A percentile compares a stretch with the other conserved stretches of the same genome.
Evolutionary conservation across 768 basidiomycete species (phyloP).

Genomic region (Phallus indusiatus): DNA sequence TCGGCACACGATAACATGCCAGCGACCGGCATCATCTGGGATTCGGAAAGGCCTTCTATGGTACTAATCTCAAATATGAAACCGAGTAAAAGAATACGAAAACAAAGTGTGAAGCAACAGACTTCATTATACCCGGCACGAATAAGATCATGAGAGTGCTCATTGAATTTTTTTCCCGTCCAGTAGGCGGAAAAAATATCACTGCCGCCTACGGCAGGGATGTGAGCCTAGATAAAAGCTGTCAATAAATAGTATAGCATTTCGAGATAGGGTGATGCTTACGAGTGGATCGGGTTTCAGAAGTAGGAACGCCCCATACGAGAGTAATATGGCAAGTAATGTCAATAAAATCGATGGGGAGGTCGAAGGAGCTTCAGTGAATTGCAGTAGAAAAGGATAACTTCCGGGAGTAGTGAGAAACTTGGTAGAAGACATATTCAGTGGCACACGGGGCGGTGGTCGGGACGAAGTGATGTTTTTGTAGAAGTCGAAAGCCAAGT

Average conservation of each 20-base stretch:
- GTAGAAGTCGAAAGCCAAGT: too few relatives aligned
- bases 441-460: background rate
- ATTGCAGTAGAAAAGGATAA: background rate
- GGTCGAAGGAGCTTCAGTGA: background rate
- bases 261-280: background rate
- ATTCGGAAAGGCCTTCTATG: constrained; percentile 31
- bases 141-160: constrained; percentile 16
- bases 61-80: background rate
- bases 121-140: constrained; percentile 25
- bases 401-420: background rate
- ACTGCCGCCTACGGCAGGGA: background rate
- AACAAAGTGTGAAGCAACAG: background rate
- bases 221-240: background rate
- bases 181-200: constrained; percentile 8
- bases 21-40: constrained; percentile 28
- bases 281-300: background rate
- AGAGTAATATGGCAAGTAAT: background rate
- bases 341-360: background rate
- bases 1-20: constrained; percentile 30
- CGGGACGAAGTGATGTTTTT: too few relatives aligned
- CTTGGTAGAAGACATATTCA: background rate
- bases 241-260: background rate
- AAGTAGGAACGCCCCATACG: background rate
- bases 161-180: constrained; percentile 13
- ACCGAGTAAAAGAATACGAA: background rate